Evolutionary conservation across 2,329 filamentous ascomycete species (phyloP), one percentile per base, ranked within the genome.

Genomic region (Geosmithia putterillii): DNA sequence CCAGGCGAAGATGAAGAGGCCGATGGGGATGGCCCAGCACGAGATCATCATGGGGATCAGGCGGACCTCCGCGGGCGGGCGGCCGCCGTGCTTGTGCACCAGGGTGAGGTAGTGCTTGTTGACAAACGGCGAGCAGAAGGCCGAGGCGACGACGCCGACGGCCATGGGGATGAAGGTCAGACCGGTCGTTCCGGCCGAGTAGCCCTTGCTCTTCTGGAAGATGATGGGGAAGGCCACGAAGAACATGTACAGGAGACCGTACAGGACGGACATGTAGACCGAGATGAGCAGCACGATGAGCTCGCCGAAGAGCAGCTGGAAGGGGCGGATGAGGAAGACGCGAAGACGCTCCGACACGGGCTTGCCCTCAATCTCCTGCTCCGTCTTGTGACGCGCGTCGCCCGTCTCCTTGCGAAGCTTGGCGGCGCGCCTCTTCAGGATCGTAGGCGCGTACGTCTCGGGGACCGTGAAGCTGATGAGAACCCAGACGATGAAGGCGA

Each of bases 121-220:
- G 55, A 94, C 78, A 0, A 82, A 51, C 0, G 87, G 83, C 1
- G 84, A 68, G 59, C 77, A 85, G 12, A 63, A 54, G 15, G 86
- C 83, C 1, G 81, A 83, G 37, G 64, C 47, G 2, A 90, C 17
- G 15, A 92, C 85, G 42, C 86, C 86, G 17, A 92, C 64, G 7
- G 86, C 85, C 39, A 92, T 60, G 2, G 86, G 86, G 48, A 92
- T 88, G 60, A 94, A 94, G 82, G 92, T 90, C 8, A 94, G 70
- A 40, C 86, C 87, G 0, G 86, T 88, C 22, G 68, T 80, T 32
- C 83, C 74, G 22, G 85, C 73, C 3, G 71, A 77, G 62, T 82
- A 94, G 2, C 83, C 83, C 63, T 94, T 94, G 46, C 84, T 83
- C 60, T 79, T 69, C 51, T 86, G 74, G 65, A 83, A 95, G 45